phyloP scores from a whole-genome alignment of 345 rosid genomes.

The Lagerstroemia speciosa region DNA sequence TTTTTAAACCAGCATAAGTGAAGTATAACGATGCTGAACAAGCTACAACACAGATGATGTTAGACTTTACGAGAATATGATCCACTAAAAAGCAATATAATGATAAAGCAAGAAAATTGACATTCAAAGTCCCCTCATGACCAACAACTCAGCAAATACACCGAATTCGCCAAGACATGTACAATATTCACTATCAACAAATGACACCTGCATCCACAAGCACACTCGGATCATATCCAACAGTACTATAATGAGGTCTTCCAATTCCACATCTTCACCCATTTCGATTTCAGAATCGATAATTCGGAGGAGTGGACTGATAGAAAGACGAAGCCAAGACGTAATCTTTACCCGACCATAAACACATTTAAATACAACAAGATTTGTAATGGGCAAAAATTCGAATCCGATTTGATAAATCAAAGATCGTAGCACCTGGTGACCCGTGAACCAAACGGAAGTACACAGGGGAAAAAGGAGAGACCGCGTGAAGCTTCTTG shows the following conservation, averaged over 20 bases:
- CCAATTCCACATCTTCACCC: background rate
- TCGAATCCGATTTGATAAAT: background rate
- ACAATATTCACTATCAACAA: background rate
- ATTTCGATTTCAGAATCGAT: background rate
- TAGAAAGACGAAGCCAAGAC: background rate
- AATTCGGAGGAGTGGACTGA: background rate
- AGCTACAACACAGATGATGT: background rate
- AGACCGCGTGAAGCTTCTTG: background rate
- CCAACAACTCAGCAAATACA: background rate
- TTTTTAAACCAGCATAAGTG: background rate
- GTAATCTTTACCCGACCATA: background rate
- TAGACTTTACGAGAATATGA: background rate
- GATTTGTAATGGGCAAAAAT: background rate
- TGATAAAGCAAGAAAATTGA: background rate
- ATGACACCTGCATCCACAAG: background rate
- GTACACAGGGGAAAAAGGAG: background rate
- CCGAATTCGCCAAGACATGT: background rate
- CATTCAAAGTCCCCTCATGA: background rate
- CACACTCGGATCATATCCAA: background rate
- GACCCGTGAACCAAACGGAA: background rate
- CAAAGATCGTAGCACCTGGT: slow-evolving; percentile 2
- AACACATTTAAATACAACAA: background rate
- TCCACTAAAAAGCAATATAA: no score
- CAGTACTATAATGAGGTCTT: background rate
- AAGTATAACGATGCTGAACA: background rate